These are phyloP conservation scores for Pseudonitzschia delicatissima DNA, from an alignment of 108 stramenopile species.

Conservation along the genomic window DNA sequence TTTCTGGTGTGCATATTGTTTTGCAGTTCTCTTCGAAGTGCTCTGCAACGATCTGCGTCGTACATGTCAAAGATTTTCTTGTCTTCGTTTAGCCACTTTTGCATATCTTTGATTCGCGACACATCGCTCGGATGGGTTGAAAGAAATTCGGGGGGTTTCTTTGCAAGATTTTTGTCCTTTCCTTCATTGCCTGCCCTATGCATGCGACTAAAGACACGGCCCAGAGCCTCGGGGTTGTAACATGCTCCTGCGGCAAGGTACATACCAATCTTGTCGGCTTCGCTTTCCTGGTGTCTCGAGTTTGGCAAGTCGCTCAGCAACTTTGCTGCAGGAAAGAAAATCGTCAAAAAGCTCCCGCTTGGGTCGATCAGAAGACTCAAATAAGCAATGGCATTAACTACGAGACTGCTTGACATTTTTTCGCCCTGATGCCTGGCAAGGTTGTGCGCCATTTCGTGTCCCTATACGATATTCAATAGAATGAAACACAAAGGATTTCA, in stretches of 20 bases:
- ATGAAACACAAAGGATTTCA: too few species aligned
- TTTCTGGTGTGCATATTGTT: neutral
- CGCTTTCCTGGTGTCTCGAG: conserved; percentile 69
- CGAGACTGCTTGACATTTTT: conserved; percentile 48
- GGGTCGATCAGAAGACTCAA: conserved; percentile 69
- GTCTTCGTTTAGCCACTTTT: conserved; percentile 67
- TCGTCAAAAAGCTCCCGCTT: conserved; percentile 51
- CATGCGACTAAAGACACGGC: conserved; percentile 60
- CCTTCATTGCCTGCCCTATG: conserved; percentile 23
- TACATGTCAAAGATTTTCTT: conserved; percentile 45
- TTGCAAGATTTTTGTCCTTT: neutral
- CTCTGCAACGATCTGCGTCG: conserved; percentile 52
- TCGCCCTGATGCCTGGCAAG: conserved; percentile 83
- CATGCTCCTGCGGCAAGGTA: conserved; percentile 69
- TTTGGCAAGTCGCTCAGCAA: conserved; percentile 68
- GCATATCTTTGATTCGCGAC: conserved; percentile 52
- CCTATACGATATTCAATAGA: neutral
- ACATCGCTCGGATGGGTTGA: conserved; percentile 82
- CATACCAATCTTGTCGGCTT: conserved; percentile 84
- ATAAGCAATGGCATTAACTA: conserved; percentile 48
- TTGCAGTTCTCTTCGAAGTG: conserved; percentile 52
- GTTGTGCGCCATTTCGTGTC: conserved; percentile 71
- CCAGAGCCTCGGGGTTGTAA: conserved; percentile 77
- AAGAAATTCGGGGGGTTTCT: conserved; percentile 67
- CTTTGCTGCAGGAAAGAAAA: conserved; percentile 56